These are phyloP conservation scores for Effrenium voratum DNA, from an alignment of 73 alveolate species.

Conservation along the genomic window DNA sequence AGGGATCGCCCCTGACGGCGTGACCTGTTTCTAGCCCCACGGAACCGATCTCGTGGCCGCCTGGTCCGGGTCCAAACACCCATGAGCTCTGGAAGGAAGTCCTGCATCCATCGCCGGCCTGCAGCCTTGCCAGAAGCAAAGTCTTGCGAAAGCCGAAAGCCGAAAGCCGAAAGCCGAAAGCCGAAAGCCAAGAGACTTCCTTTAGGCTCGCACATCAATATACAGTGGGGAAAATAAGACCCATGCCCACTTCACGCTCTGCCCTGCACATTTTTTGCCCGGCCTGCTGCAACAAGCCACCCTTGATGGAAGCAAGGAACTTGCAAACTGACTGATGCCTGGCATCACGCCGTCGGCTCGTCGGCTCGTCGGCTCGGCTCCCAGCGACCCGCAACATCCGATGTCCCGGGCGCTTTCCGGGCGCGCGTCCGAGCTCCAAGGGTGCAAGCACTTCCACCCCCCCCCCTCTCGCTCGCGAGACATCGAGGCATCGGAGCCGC, in stretches of 20 bases:
- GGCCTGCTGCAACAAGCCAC: conserved; percentile 82
- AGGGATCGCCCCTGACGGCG: too few species aligned
- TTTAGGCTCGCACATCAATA: too few species aligned
- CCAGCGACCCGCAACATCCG: neutral
- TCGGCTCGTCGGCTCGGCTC: neutral
- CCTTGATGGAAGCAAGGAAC: conserved; percentile 45
- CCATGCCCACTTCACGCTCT: too few species aligned
- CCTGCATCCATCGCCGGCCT: conserved; percentile 29
- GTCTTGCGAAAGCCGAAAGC: too few species aligned
- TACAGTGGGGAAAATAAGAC: too few species aligned
- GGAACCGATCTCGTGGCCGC: too few species aligned
- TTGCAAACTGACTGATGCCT: conserved; percentile 75
- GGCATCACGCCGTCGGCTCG: neutral
- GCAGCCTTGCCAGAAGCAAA: neutral
- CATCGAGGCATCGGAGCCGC: neutral
- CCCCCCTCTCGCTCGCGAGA: neutral
- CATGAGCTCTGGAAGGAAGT: neutral
- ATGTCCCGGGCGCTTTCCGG: neutral
- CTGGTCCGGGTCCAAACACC: conserved; percentile 83
- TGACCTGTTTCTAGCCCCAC: too few species aligned
- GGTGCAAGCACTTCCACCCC: neutral
- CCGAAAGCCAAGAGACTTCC: too few species aligned
- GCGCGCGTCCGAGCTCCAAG: neutral
- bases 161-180: too few species aligned
- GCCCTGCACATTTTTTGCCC: too few species aligned